These are phyloP conservation scores for Nothophytophthora sp. DNA, from an alignment of 352 stramenopile genomes.

Conservation along the genomic window DNA sequence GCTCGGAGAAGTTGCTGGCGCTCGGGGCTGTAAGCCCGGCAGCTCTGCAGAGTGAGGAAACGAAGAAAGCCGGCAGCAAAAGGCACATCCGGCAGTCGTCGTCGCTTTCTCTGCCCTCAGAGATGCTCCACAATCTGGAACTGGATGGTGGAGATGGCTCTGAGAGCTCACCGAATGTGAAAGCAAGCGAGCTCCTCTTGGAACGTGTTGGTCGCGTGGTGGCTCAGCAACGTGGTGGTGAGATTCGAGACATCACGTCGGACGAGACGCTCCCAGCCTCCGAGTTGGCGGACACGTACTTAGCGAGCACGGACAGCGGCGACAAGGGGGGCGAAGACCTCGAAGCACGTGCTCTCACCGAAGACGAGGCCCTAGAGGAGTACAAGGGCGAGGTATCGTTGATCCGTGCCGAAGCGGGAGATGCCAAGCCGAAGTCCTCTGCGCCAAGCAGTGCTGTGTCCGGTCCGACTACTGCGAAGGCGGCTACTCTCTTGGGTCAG, in stretches of 20 bases:
- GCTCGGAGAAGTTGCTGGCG: conserved; percentile 15
- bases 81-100: conserved; percentile 13
- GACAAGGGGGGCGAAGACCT: conserved; percentile 12
- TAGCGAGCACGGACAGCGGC: conserved; percentile 16
- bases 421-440: conserved; percentile 5
- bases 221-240: conserved; percentile 67
- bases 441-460: too few species aligned
- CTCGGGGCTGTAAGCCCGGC: conserved; percentile 1
- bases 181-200: conserved; percentile 46
- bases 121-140: conserved; percentile 43
- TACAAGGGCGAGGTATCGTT: conserved; percentile 8
- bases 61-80: neutral
- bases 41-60: neutral
- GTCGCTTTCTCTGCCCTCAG: conserved; percentile 31
- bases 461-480: conserved; percentile 16
- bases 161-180: conserved; percentile 12
- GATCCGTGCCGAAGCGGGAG: neutral
- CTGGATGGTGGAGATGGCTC: conserved; percentile 27
- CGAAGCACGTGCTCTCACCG: conserved; percentile 5
- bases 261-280: conserved; percentile 35
- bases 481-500: conserved; percentile 17
- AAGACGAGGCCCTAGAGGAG: conserved; percentile 27
- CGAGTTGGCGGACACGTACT: conserved; percentile 27
- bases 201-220: conserved; percentile 74
- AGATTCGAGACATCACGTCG: conserved; percentile 80